Conservation (phyloP, 148 eudicot species). For the Tetragonia tetragonoides region DNA sequence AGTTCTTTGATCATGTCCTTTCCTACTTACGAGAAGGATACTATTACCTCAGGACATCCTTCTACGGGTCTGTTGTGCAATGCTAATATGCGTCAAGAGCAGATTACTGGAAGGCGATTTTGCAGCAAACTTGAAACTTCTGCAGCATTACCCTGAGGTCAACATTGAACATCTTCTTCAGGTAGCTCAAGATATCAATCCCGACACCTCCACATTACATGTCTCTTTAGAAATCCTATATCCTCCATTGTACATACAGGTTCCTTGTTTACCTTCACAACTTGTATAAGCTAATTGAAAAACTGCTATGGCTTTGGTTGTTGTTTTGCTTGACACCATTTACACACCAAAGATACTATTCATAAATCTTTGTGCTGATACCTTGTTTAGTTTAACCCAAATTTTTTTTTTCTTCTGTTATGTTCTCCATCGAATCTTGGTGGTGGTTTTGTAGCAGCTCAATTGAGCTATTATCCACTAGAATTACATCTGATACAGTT, state of each 20-base stretch:
- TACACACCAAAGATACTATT: too few relatives aligned
- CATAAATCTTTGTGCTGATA: too few relatives aligned
- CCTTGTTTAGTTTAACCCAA: too few relatives aligned
- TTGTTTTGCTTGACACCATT: neutral
- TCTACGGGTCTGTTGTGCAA: slow-evolving; percentile 61
- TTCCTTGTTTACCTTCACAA: too few relatives aligned
- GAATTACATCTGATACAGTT: too few relatives aligned
- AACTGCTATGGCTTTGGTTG: neutral
- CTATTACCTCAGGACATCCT: slow-evolving; percentile 54
- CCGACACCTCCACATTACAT: slow-evolving; percentile 35
- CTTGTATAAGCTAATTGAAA: neutral
- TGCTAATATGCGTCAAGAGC: slow-evolving; percentile 55
- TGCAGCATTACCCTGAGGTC: slow-evolving; percentile 56
- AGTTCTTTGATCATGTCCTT: neutral
- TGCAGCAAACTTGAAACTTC: slow-evolving; percentile 51
- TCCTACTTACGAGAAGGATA: neutral
- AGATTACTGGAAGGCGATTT: slow-evolving; percentile 57
- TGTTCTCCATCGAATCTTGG: too few relatives aligned
- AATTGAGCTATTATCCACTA: too few relatives aligned
- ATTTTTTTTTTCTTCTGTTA: too few relatives aligned
- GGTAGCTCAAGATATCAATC: slow-evolving; percentile 46
- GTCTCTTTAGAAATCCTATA: slow-evolving; percentile 9
- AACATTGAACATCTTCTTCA: slow-evolving; percentile 48
- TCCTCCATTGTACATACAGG: neutral
- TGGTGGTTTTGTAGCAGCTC: too few relatives aligned